Conservation (phyloP, 2,329 filamentous ascomycete genomes). For the Pezicula neosporulosa region DNA sequence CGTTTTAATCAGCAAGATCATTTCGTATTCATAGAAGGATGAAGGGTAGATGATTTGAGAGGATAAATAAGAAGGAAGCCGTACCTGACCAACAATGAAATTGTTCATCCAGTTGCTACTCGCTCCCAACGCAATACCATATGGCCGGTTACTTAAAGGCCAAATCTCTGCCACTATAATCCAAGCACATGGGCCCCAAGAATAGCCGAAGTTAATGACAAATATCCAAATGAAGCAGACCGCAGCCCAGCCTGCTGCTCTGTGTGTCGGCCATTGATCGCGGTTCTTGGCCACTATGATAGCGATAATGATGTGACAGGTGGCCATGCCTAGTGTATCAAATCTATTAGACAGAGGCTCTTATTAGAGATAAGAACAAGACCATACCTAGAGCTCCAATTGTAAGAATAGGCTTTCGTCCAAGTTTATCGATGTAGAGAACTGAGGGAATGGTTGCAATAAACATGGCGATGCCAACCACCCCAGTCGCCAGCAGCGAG, state of each 20-base stretch:
- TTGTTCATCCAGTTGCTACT: conserved; percentile 63
- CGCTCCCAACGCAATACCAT: conserved; percentile 67
- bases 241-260: conserved; percentile 65
- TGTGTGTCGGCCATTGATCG: conserved; percentile 52
- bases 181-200: conserved; percentile 73
- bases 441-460: conserved; percentile 64
- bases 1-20: too few relatives aligned
- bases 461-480: conserved; percentile 70
- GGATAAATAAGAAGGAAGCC: too few relatives aligned
- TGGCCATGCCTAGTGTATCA: conserved; percentile 48
- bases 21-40: too few relatives aligned
- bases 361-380: neutral
- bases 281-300: conserved; percentile 63
- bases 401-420: conserved; percentile 59
- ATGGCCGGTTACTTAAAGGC: conserved; percentile 66
- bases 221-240: conserved; percentile 69
- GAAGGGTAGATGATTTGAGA: too few relatives aligned
- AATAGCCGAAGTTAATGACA: conserved; percentile 71
- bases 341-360: too few relatives aligned
- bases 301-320: conserved; percentile 69
- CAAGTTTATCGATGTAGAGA: conserved; percentile 61
- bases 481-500: conserved; percentile 65
- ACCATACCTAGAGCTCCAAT: conserved; percentile 63
- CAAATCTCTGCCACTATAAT: conserved; percentile 73
- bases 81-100: conserved; percentile 56